Percentiles rank a stretch among this genome's conserved stretches.
Conservation (phyloP, 192 early-diverging fungal species). For the Coemansia asiatica region DNA sequence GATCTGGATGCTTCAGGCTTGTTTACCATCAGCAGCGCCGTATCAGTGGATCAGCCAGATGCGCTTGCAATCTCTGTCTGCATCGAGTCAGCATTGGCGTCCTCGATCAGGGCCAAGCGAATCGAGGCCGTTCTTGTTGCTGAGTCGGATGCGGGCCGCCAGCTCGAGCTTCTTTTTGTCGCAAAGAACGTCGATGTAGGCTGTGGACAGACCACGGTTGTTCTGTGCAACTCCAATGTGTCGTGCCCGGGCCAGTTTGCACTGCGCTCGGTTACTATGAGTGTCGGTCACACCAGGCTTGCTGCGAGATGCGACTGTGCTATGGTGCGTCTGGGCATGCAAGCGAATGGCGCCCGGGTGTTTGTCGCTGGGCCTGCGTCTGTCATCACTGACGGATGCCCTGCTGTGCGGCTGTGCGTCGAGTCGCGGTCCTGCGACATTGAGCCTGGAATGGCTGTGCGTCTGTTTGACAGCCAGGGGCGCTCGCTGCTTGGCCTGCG, state of each 20-base stretch:
- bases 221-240: constrained; percentile 20
- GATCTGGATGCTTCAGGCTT: not conserved
- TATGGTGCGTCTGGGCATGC: constrained; percentile 23
- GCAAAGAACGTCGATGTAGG: constrained; percentile 10
- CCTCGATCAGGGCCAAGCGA: not conserved
- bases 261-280: constrained; percentile 18
- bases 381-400: constrained; percentile 3
- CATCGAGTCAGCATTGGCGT: constrained; percentile 14
- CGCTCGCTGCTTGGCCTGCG: constrained; percentile 8
- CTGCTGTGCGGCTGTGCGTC: constrained; percentile 14
- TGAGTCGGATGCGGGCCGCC: constrained; percentile 7
- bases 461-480: constrained; percentile 22
- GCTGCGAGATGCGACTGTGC: not conserved
- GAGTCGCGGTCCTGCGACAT: not conserved
- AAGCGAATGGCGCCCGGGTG: constrained; percentile 12
- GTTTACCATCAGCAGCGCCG: not conserved
- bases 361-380: not conserved
- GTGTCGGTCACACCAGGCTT: constrained; percentile 10
- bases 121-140: constrained; percentile 24
- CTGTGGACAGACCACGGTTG: constrained; percentile 5
- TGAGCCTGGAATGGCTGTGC: constrained; percentile 23
- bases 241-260: constrained; percentile 38
- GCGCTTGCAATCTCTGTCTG: constrained; percentile 7
- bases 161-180: constrained; percentile 24
- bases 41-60: not conserved